phyloP scores from a whole-genome alignment of 2,329 filamentous ascomycete genomes.

The Fusarium liriodendri region DNA sequence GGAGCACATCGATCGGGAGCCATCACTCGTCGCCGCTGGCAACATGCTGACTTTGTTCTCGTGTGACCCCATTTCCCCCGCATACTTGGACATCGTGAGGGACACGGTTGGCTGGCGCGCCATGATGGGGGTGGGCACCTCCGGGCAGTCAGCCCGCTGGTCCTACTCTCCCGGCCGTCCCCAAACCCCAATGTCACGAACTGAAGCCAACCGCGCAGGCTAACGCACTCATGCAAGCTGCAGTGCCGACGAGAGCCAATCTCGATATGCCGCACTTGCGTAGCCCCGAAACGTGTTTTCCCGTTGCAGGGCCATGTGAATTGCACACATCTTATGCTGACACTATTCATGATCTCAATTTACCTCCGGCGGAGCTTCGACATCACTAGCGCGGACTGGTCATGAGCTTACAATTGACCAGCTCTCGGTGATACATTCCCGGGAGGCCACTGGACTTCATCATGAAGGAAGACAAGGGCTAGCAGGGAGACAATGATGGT shows the following conservation, averaged over 20 bases:
- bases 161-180: constrained; percentile 5
- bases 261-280: constrained; percentile 25
- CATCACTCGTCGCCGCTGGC: constrained; percentile 25
- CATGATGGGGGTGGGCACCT: constrained; percentile 29
- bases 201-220: constrained; percentile 20
- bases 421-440: constrained; percentile 37
- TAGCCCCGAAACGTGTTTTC: constrained; percentile 13
- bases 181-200: constrained; percentile 15
- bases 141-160: constrained; percentile 16
- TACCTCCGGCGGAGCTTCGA: constrained; percentile 26
- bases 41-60: constrained; percentile 40
- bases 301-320: constrained; percentile 7
- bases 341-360: constrained; percentile 31
- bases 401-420: constrained; percentile 9
- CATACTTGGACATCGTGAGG: constrained; percentile 38
- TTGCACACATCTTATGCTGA: constrained; percentile 4
- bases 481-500: constrained; percentile 23
- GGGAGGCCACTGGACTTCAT: constrained; percentile 13
- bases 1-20: constrained; percentile 35
- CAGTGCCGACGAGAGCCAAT: constrained; percentile 27
- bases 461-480: constrained; percentile 19
- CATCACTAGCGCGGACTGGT: constrained; percentile 24
- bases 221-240: constrained; percentile 23
- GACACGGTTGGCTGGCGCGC: constrained; percentile 40
- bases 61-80: constrained; percentile 44